These are phyloP conservation scores for Globisporangium echinulatum DNA, from an alignment of 352 stramenopile genomes.

Conservation along the genomic window DNA sequence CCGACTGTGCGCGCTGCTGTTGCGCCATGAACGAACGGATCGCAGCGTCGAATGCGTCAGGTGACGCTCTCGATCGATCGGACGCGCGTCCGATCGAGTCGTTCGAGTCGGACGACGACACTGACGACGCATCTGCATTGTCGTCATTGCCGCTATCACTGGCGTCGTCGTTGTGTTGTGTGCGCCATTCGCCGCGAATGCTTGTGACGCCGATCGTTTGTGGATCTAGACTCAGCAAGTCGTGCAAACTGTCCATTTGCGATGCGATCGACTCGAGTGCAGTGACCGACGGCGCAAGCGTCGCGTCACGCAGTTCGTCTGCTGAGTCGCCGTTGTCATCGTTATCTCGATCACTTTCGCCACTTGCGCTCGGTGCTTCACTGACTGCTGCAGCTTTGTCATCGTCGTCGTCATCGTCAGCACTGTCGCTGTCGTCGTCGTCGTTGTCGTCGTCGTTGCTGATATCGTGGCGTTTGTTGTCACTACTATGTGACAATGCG, in stretches of 20 bases:
- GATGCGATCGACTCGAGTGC: not conserved
- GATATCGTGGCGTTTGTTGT: not conserved
- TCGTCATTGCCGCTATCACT: not conserved
- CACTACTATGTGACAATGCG: not conserved
- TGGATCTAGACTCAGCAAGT: constrained; percentile 20
- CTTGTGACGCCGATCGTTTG: constrained; percentile 45
- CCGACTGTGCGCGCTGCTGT: not conserved
- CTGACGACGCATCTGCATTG: not conserved
- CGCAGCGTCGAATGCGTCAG: constrained; percentile 4
- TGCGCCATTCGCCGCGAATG: constrained; percentile 37
- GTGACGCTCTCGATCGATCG: no score
- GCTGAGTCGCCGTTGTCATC: not conserved
- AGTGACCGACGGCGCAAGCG: not conserved
- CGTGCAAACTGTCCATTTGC: not conserved
- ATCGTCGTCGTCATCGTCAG: not conserved
- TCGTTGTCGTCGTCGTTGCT: not conserved
- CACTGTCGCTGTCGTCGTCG: not conserved
- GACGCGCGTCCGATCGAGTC: no score
- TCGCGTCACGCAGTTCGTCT: constrained; percentile 4
- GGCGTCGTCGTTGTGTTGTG: constrained; percentile 1
- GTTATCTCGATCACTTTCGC: not conserved
- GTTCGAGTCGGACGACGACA: no score
- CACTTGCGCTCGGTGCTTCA: not conserved
- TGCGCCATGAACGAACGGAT: constrained; percentile 11
- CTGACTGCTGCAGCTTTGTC: not conserved